phyloP scores from a whole-genome alignment of 192 early-diverging fungal species.

The Jimgerdemannia lactiflua region DNA sequence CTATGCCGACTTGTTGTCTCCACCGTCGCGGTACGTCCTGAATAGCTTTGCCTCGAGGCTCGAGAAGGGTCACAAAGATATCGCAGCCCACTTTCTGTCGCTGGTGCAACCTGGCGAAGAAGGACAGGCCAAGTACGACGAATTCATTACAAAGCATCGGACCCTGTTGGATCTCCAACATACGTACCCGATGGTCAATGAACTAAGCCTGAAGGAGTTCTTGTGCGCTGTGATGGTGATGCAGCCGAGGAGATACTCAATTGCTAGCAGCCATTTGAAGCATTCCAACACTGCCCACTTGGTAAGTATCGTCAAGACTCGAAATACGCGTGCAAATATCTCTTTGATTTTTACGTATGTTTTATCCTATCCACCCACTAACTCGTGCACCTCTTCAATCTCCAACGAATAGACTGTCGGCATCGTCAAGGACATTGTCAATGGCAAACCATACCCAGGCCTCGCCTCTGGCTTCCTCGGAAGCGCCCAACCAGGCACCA shows the following conservation, averaged over 20 bases:
- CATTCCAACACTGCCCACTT: constrained; percentile 17
- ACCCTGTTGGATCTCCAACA: constrained; percentile 45
- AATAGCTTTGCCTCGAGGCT: constrained; percentile 33
- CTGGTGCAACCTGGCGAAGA: constrained; percentile 27
- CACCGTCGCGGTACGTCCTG: constrained; percentile 39
- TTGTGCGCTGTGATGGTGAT: constrained; percentile 39
- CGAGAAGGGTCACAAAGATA: constrained; percentile 26
- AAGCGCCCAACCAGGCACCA: not conserved
- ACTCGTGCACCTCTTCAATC: not conserved
- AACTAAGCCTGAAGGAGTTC: constrained; percentile 38
- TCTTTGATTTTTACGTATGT: not conserved
- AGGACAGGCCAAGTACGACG: constrained; percentile 27
- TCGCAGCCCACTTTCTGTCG: constrained; percentile 23
- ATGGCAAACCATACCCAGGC: constrained; percentile 24
- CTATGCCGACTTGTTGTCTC: constrained; percentile 43
- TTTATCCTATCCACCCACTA: not conserved
- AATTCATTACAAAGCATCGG: constrained; percentile 37
- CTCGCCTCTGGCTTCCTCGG: constrained; percentile 27
- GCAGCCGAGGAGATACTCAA: constrained; percentile 86
- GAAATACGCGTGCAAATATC: not conserved
- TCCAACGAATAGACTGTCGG: constrained; percentile 12
- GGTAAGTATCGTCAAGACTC: not conserved
- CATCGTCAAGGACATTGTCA: constrained; percentile 25
- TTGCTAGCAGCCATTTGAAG: constrained; percentile 63
- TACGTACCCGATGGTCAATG: constrained; percentile 32